Base-by-base conservation (phyloP, 2,329 filamentous ascomycete species). In the Colletotrichum euphorbiae region DNA sequence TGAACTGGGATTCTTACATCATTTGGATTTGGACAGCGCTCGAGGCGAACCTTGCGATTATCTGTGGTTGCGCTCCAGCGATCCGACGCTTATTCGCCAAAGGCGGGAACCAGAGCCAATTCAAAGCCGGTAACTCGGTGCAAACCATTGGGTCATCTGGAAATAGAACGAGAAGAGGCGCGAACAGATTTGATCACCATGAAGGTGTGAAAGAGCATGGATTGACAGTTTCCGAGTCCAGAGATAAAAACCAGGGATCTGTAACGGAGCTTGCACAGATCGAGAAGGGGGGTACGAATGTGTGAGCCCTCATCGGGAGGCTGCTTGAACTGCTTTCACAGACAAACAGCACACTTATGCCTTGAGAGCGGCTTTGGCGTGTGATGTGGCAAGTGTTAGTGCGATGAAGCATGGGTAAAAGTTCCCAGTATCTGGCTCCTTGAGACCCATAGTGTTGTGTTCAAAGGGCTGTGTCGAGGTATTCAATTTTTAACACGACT, bases 1-100 rank as follows among this genome's bases (percentile, higher is more conserved):
- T 81, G 0, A 82, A 79, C 2, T 82, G 80, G 80, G 71, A 80
- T 7, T 78, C 79, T 1, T 79, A 79, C 51, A 71, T 79, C 13
- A 72, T 82, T 17, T 82, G 80, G 80, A 78, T 80, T 33, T 81
- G 80, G 80, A 80, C 79, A 1, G 78, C 80, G 2, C 75, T 81
- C 21, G 80, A 82, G 66, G 79, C 77, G 2, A 80, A 81, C 54
- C 69, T 81, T 19, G 80, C 78, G n/a, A 75, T 82, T 28, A 79
- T 81, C 31, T 81, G 79, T 54, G 80, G 79, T 15, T 81, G 78
- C 46, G 74, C 58, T 5, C 46, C 46, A 4, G 36, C 45, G 1
- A 38, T 50, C 1, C 33, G 48, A 15, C 9, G 57, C 7, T 9
- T 31, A 12, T 55, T 45, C n/a, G 40, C 48, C 3, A 45, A n/a